Evolutionary conservation across 2,329 filamentous ascomycete genomes (phyloP).

Genomic region (Apiospora pterosperma): DNA sequence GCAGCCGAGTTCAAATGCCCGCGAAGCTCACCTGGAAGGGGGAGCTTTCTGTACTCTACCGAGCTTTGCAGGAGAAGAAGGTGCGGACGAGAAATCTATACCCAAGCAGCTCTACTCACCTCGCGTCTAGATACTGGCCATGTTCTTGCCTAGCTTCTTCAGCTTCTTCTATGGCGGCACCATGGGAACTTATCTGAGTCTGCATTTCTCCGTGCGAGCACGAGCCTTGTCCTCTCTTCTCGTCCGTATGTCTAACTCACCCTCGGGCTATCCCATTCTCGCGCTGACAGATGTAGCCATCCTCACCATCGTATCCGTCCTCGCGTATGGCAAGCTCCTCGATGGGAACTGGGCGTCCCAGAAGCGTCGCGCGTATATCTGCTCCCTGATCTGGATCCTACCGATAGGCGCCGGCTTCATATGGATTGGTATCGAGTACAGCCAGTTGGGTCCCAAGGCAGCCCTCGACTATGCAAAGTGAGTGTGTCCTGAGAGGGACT

Average conservation of each 20-base stretch:
- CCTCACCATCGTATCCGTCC: conserved; percentile 3
- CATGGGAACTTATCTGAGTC: conserved; percentile 31
- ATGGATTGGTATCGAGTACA: conserved; percentile 20
- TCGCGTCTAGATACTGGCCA: conserved; percentile 25
- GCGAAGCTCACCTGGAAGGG: conserved; percentile 13
- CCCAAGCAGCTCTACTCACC: not conserved
- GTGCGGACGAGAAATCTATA: conserved; percentile 10
- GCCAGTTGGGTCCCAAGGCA: not conserved
- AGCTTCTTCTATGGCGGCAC: conserved; percentile 36
- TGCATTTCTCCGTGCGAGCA: conserved; percentile 29
- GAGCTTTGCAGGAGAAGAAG: conserved; percentile 21
- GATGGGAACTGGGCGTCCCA: conserved; percentile 26
- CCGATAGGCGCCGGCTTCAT: conserved; percentile 27
- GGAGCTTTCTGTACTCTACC: conserved; percentile 20
- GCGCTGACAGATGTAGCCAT: not conserved
- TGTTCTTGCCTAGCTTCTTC: conserved; percentile 32
- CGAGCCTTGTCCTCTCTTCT: conserved; percentile 29
- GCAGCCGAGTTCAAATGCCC: conserved; percentile 17
- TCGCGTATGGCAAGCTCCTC: conserved; percentile 15
- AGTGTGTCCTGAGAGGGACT: not conserved
- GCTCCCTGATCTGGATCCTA: conserved; percentile 24
- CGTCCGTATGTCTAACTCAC: conserved; percentile 23
- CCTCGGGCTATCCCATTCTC: conserved; percentile 5
- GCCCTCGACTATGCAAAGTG: conserved; percentile 4
- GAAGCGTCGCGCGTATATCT: conserved; percentile 22